Percentiles rank a stretch among this genome's conserved stretches.
Evolutionary conservation across 352 stramenopile species (phyloP).

Genomic region (Phytophthora nicotianae): DNA sequence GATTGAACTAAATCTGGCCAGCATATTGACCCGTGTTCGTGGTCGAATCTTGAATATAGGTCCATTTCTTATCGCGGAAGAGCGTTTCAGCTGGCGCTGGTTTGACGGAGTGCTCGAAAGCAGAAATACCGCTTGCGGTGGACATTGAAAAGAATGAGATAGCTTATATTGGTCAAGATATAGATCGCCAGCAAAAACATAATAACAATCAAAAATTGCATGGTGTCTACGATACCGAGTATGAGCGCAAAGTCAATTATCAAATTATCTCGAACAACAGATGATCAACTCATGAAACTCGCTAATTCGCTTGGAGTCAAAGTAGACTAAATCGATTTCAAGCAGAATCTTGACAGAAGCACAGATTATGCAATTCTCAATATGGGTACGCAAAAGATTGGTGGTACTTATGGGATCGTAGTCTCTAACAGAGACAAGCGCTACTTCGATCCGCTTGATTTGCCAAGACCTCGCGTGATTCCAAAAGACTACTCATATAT

Average conservation of each 20-base stretch:
- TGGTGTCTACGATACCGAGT: background rate
- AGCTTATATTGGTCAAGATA: constrained; percentile 1
- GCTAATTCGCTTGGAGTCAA: too few species aligned
- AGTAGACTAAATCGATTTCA: too few species aligned
- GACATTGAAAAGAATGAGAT: background rate
- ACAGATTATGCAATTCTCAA: too few species aligned
- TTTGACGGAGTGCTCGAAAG: constrained; percentile 15
- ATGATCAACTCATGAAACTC: background rate
- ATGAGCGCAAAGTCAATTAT: background rate
- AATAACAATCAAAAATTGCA: too few species aligned
- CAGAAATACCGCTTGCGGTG: constrained; percentile 4
- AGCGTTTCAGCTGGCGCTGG: constrained; percentile 2
- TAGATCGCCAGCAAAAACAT: background rate
- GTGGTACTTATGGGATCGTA: background rate
- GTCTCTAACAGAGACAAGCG: too few species aligned
- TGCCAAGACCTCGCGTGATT: too few species aligned
- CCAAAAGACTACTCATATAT: too few species aligned
- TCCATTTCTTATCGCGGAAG: constrained; percentile 17
- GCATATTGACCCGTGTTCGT: constrained; percentile 4
- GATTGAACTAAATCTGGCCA: constrained; percentile 9
- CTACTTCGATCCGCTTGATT: too few species aligned
- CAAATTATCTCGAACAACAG: background rate
- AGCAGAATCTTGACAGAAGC: too few species aligned
- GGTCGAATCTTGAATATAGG: constrained; percentile 16
- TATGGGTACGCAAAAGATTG: background rate